Conservation (phyloP, 306 rosid genomes). For the Prunus mira region DNA sequence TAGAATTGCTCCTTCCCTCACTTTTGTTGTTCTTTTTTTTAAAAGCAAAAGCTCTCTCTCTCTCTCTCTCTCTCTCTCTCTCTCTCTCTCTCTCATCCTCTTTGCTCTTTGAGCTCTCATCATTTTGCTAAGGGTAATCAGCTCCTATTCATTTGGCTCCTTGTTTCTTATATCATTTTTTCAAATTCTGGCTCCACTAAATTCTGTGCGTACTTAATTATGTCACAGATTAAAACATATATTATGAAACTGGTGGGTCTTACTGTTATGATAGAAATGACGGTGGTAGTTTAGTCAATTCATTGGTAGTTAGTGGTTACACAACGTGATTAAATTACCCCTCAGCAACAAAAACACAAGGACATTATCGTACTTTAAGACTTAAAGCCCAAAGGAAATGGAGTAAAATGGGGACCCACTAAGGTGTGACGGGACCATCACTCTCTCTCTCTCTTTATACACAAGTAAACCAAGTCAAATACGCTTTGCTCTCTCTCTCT, state of each 20-base stretch:
- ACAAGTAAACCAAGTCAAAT: constrained; percentile 17
- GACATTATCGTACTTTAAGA: constrained; percentile 9
- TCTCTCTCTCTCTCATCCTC: background rate
- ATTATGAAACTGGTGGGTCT: background rate
- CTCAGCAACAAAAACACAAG: background rate
- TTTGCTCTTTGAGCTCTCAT: background rate
- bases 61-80: constrained; percentile 1
- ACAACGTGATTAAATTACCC: background rate
- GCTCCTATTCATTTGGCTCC: background rate
- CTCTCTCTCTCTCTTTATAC: background rate
- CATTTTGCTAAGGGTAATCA: background rate
- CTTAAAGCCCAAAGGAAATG: background rate
- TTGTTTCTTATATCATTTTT: background rate
- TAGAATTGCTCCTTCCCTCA: constrained; percentile 33
- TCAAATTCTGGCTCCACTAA: background rate
- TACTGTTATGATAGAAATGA: background rate
- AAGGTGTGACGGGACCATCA: constrained; percentile 8
- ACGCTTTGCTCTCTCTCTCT: background rate
- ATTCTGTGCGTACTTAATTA: background rate
- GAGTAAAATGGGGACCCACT: constrained; percentile 23
- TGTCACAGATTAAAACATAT: too few relatives aligned
- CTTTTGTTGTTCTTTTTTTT: constrained; percentile 20
- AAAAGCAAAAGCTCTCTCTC: constrained; percentile 12
- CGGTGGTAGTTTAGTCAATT: too few relatives aligned
- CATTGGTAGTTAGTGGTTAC: background rate